Evolutionary conservation across 306 rosid species (phyloP).

Genomic region (Dryas octopetala): DNA sequence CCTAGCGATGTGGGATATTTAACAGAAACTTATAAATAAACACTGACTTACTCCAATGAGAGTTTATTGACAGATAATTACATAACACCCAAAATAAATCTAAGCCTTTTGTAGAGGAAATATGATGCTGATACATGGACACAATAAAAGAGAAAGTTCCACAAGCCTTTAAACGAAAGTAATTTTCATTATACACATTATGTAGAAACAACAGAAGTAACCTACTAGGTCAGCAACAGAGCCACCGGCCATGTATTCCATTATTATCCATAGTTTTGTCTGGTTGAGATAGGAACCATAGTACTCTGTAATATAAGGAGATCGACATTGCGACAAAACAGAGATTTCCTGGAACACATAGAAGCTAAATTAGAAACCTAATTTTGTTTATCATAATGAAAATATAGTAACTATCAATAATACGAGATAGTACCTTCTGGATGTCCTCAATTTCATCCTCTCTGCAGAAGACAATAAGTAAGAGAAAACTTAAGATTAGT

Average conservation of each 20-base stretch:
- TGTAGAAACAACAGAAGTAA: constrained; percentile 49
- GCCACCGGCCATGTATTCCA: constrained; percentile 99
- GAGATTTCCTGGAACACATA: constrained; percentile 89
- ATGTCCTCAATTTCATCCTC: constrained; percentile 99
- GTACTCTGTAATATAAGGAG: constrained; percentile 89
- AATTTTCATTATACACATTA: constrained; percentile 31
- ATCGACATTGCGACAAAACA: constrained; percentile 97
- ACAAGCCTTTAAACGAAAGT: background rate
- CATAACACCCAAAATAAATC: constrained; percentile 16
- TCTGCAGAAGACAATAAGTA: constrained; percentile 46
- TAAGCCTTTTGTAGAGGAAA: background rate
- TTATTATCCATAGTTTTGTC: constrained; percentile 97
- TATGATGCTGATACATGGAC: background rate
- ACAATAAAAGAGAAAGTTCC: background rate
- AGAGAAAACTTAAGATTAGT: constrained; percentile 30
- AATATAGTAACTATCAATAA: constrained; percentile 21
- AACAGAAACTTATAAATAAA: background rate
- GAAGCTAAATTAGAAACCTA: constrained; percentile 40
- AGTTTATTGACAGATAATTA: background rate
- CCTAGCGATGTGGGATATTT: too few relatives aligned
- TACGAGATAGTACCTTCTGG: constrained; percentile 69
- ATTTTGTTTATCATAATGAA: constrained; percentile 19
- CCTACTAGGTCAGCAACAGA: constrained; percentile 99
- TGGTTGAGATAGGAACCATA: constrained; percentile 94
- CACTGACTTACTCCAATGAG: background rate